phyloP scores from a whole-genome alignment of 139 green algal genomes.

The Microglena sp. region DNA sequence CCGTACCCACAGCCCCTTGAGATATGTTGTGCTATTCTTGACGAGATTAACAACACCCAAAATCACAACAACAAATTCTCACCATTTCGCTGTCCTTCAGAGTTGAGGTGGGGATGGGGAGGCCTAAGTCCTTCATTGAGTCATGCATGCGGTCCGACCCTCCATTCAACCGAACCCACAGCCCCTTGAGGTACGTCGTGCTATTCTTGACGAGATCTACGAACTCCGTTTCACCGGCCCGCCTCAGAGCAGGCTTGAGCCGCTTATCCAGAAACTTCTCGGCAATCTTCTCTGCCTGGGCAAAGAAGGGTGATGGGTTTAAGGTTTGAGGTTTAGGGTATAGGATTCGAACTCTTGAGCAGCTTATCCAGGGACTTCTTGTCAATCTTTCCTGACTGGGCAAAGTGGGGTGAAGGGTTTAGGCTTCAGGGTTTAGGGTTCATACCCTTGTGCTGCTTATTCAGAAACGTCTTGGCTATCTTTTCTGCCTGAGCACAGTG shows the following conservation, averaged over 20 bases:
- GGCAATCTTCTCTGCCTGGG: conserved; percentile 55
- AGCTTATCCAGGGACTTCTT: conserved; percentile 57
- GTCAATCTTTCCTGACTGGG: conserved; percentile 53
- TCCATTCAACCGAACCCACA: conserved; percentile 78
- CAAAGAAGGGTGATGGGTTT: conserved; percentile 13
- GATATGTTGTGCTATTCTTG: conserved; percentile 33
- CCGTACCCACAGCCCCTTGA: conserved; percentile 60
- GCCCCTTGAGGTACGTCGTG: conserved; percentile 41
- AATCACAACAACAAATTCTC: background rate
- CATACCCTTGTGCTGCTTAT: conserved; percentile 48
- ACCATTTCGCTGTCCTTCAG: conserved; percentile 39
- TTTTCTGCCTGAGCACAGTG: conserved; percentile 50
- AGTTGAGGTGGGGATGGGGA: conserved; percentile 41
- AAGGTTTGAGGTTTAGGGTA: conserved; percentile 14
- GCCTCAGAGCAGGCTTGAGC: conserved; percentile 59
- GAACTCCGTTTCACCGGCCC: conserved; percentile 36
- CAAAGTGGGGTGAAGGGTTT: conserved; percentile 14
- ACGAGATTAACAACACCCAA: background rate
- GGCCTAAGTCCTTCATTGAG: conserved; percentile 16
- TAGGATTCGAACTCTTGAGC: conserved; percentile 37
- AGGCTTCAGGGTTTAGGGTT: background rate
- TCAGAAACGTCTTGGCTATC: conserved; percentile 60
- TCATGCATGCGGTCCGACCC: conserved; percentile 9
- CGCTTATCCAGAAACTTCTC: conserved; percentile 58
- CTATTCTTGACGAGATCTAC: conserved; percentile 37